Percentiles rank a stretch among this genome's conserved stretches.
Conservation (phyloP, 1,284 basidiomycete species). For the Ustilago esculenta region DNA sequence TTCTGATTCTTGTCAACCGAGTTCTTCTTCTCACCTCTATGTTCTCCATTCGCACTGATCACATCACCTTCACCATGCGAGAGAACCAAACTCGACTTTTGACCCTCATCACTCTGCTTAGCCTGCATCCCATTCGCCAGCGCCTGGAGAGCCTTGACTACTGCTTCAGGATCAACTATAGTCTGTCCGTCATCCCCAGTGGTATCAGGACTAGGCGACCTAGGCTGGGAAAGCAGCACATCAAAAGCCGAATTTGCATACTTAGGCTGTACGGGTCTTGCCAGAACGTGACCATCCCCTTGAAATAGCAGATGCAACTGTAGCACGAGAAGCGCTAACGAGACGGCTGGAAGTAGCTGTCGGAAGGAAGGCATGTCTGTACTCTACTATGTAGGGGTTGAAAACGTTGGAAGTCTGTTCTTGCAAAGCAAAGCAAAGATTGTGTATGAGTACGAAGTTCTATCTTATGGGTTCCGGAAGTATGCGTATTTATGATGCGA, state of each 20-base stretch:
- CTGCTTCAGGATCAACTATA: slow-evolving; percentile 11
- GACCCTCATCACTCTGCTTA: neutral
- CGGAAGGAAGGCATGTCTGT: slow-evolving; percentile 17
- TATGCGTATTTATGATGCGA: neutral
- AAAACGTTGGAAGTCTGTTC: too few relatives aligned
- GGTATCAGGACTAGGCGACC: neutral
- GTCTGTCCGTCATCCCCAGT: neutral
- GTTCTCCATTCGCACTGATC: slow-evolving; percentile 3
- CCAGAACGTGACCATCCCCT: slow-evolving; percentile 10
- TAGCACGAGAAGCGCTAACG: slow-evolving; percentile 10
- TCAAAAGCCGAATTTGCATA: neutral
- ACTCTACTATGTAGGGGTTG: too few relatives aligned
- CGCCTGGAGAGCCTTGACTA: slow-evolving; percentile 22
- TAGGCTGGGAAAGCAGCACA: neutral
- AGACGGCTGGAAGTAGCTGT: slow-evolving; percentile 14
- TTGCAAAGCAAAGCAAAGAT: neutral
- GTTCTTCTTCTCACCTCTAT: too few relatives aligned
- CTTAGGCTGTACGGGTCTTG: slow-evolving; percentile 7
- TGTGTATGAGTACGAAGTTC: neutral
- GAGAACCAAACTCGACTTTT: slow-evolving; percentile 7
- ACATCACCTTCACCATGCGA: slow-evolving; percentile 29
- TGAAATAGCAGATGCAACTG: slow-evolving; percentile 4
- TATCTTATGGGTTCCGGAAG: too few relatives aligned
- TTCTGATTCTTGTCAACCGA: neutral
- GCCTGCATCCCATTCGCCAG: slow-evolving; percentile 14